A percentile compares a stretch with the other conserved stretches of the same genome.
Evolutionary conservation across 352 stramenopile genomes (phyloP).

Genomic region (Globisporangium apiculatum): DNA sequence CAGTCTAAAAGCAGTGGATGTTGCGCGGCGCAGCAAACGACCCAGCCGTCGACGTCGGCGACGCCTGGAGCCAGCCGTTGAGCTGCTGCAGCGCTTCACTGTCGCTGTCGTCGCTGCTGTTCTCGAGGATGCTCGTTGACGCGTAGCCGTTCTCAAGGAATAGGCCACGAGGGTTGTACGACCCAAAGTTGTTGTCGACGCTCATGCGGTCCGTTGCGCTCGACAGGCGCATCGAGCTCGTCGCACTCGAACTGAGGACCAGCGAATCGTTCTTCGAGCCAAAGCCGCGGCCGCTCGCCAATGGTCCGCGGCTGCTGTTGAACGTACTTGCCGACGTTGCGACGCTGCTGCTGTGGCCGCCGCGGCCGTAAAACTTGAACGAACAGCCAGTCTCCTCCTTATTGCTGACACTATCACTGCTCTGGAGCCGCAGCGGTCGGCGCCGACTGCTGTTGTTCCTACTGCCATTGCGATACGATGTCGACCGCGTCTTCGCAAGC

Average conservation of each 20-base stretch:
- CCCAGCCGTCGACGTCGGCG: slow-evolving; percentile 51
- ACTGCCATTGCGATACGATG: not conserved
- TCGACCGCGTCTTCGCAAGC: slow-evolving; percentile 4
- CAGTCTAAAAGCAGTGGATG: slow-evolving; percentile 16
- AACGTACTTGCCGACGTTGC: slow-evolving; percentile 8
- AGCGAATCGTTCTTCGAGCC: slow-evolving; percentile 40
- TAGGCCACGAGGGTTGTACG: slow-evolving; percentile 41
- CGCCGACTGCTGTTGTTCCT: not conserved
- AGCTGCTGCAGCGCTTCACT: slow-evolving; percentile 37
- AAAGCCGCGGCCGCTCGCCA: slow-evolving; percentile 2
- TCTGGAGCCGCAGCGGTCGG: slow-evolving; percentile 7
- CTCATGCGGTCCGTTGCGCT: slow-evolving; percentile 56
- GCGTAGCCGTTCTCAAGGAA: slow-evolving; percentile 42
- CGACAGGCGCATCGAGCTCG: slow-evolving; percentile 37
- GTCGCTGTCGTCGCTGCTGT: slow-evolving; percentile 31
- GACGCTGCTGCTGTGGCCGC: slow-evolving; percentile 22
- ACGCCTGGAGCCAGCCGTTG: slow-evolving; percentile 55
- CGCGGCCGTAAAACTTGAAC: slow-evolving; percentile 60
- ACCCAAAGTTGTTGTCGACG: slow-evolving; percentile 69
- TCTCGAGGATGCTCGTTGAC: slow-evolving; percentile 49
- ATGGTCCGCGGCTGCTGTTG: slow-evolving; percentile 19
- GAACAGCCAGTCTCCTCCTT: slow-evolving; percentile 32
- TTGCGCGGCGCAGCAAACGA: slow-evolving; percentile 28
- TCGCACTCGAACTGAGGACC: slow-evolving; percentile 34
- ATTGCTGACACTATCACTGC: not conserved